Percentiles rank a stretch among this genome's conserved stretches.
These are phyloP conservation scores for Dioscorea cayenensis DNA, from an alignment of 116 monocot genomes.

Conservation along the genomic window DNA sequence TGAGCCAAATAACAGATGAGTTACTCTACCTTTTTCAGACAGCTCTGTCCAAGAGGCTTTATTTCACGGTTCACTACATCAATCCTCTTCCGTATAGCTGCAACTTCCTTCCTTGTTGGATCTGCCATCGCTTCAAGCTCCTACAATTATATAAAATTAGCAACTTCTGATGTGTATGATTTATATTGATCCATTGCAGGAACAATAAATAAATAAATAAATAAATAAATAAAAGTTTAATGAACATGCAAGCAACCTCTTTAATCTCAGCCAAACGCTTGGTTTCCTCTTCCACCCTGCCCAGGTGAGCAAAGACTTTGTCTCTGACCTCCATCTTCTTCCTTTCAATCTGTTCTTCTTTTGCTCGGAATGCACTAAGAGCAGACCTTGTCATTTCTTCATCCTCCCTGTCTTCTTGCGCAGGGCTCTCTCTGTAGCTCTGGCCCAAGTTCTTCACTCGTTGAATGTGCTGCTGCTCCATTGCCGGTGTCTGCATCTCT, in stretches of 20 bases:
- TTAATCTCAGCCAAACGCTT: conserved; percentile 66
- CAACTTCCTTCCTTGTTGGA: conserved; percentile 86
- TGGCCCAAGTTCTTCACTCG: conserved; percentile 23
- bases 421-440: conserved; percentile 14
- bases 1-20: background rate
- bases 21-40: conserved; percentile 65
- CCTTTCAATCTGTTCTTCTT: conserved; percentile 89
- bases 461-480: conserved; percentile 20
- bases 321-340: conserved; percentile 76
- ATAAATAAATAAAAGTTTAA: background rate
- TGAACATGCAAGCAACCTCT: conserved; percentile 17
- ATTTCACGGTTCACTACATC: conserved; percentile 70
- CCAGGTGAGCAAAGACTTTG: conserved; percentile 75
- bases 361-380: conserved; percentile 55
- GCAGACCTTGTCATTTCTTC: conserved; percentile 57
- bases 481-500: conserved; percentile 16
- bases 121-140: conserved; percentile 91
- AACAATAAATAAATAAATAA: background rate
- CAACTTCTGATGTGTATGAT: background rate
- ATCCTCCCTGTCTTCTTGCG: conserved; percentile 43
- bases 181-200: background rate
- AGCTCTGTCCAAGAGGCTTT: conserved; percentile 79
- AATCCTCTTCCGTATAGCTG: conserved; percentile 66
- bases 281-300: conserved; percentile 77
- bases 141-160: conserved; percentile 19